phyloP scores from a whole-genome alignment of 352 stramenopile genomes.

The Thalassiosira mediterranea region DNA sequence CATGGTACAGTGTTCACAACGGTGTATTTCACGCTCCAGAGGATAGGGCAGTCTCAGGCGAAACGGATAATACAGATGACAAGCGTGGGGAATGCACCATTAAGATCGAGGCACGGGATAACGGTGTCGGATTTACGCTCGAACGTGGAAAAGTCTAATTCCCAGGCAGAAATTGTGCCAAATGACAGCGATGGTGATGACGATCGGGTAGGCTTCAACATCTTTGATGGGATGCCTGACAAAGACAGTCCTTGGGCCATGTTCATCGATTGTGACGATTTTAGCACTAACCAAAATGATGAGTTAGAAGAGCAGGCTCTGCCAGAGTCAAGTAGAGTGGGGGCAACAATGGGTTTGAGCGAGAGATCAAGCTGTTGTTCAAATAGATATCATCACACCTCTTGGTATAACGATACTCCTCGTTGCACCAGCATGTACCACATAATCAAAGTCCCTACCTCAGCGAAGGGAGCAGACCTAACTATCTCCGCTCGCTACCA shows the following conservation, averaged over 20 bases:
- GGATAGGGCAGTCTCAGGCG: neutral
- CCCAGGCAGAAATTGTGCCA: neutral
- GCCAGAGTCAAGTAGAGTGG: no score
- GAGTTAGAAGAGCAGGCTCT: no score
- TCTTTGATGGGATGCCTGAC: slow-evolving; percentile 43
- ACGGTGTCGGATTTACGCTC: slow-evolving; percentile 15
- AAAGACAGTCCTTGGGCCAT: slow-evolving; percentile 30
- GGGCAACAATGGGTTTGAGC: no score
- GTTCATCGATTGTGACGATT: slow-evolving; percentile 1
- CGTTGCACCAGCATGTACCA: no score
- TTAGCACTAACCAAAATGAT: neutral
- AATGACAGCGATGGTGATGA: neutral
- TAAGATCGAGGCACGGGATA: neutral
- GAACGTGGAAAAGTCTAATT: neutral
- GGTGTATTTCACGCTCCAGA: slow-evolving; percentile 1
- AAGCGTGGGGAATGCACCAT: neutral
- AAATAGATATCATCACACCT: no score
- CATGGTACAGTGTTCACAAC: slow-evolving; percentile 17
- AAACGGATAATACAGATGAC: neutral
- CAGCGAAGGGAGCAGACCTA: no score
- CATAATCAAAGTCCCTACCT: no score
- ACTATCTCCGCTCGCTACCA: no score
- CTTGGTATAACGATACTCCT: no score
- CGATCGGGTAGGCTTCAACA: slow-evolving; percentile 3
- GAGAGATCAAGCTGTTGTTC: no score